Evolutionary conservation across 2,329 filamentous ascomycete species (phyloP), one percentile per base, ranked within the genome.

Genomic region (Paracamarosporium sp.): DNA sequence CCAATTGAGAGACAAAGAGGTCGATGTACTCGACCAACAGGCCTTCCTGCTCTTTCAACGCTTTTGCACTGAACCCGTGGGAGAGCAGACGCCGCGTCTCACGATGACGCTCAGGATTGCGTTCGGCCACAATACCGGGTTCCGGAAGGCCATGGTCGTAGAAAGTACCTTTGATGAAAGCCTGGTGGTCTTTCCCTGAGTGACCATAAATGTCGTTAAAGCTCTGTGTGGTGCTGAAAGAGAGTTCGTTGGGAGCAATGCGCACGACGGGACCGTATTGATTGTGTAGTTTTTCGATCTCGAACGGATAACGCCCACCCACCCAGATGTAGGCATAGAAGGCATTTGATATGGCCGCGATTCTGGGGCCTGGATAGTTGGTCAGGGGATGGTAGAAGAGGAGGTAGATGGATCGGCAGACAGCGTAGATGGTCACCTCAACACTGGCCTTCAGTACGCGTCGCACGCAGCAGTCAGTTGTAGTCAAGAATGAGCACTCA

Each of bases 211-310:
- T 52, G 36, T 52, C 50, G 25, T 52, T 28, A 24, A 52, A 31
- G n/a, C 22, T 31, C 35, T 52, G 36, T 30, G 36, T 30, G 24
- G 50, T 52, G 36, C 41, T 38, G 41, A 74, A 73, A 5, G 73
- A 75, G 2, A 77, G 53, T 53, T 78, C 70, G 45, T 76, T 71
- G 0, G 75, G 75, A 4, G 64, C 63, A 22, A 76, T 55, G 13
- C 76, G 67, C 4, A 78, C 75, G 9, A 75, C 68, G 2, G 70
- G 64, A 45, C 76, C 75, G 60, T 74, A 75, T 53, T 69, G 63
- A 20, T 67, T 57, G 46, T 78, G 75, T 4, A 77, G 48, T 41
- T 40, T 40, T 40, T 51, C 17, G 33, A 40, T 51, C 22, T 51
- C 33, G 33, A 51, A 51, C 33, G 48, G 33, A 40, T 40, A 51